Evolutionary conservation across 2,329 filamentous ascomycete species (phyloP).

Genomic region (Aspergillus carbonarius): DNA sequence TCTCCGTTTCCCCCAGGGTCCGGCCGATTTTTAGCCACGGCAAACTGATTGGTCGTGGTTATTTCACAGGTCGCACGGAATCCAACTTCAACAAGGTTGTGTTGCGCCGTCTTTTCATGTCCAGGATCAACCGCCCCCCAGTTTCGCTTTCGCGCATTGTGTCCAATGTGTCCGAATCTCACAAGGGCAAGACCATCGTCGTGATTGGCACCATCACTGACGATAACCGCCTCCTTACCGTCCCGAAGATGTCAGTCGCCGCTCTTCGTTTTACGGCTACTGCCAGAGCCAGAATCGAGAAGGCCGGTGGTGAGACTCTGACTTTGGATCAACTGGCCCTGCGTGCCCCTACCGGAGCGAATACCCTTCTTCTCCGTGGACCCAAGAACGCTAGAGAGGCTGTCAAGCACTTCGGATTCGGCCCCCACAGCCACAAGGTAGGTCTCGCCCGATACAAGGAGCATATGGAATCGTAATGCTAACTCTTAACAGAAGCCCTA

Average conservation of each 20-base stretch:
- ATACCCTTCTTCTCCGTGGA: slow-evolving; percentile 94
- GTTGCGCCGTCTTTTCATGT: slow-evolving; percentile 96
- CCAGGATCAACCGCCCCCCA: slow-evolving; percentile 94
- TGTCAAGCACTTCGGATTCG: slow-evolving; percentile 98
- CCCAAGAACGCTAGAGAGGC: slow-evolving; percentile 98
- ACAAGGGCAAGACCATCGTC: slow-evolving; percentile 76
- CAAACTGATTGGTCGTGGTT: slow-evolving; percentile 20
- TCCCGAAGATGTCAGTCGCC: slow-evolving; percentile 91
- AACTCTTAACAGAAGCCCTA: slow-evolving; percentile 75
- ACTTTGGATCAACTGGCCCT: slow-evolving; percentile 97
- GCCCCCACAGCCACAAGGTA: slow-evolving; percentile 97
- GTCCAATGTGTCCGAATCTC: slow-evolving; percentile 60
- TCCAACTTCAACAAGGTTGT: slow-evolving; percentile 98
- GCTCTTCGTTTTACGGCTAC: slow-evolving; percentile 96
- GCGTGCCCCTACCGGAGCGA: slow-evolving; percentile 89
- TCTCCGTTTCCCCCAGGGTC: background rate
- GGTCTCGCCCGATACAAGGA: slow-evolving; percentile 22
- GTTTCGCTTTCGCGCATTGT: slow-evolving; percentile 91
- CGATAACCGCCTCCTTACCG: slow-evolving; percentile 86
- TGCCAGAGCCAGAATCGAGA: slow-evolving; percentile 87
- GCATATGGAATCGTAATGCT: slow-evolving; percentile 1
- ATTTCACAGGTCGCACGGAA: slow-evolving; percentile 78
- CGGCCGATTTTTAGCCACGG: background rate
- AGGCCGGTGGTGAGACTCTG: slow-evolving; percentile 90
- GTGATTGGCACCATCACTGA: slow-evolving; percentile 95